phyloP scores from a whole-genome alignment of 129 eudicot genomes.

The Deinandra increscens region DNA sequence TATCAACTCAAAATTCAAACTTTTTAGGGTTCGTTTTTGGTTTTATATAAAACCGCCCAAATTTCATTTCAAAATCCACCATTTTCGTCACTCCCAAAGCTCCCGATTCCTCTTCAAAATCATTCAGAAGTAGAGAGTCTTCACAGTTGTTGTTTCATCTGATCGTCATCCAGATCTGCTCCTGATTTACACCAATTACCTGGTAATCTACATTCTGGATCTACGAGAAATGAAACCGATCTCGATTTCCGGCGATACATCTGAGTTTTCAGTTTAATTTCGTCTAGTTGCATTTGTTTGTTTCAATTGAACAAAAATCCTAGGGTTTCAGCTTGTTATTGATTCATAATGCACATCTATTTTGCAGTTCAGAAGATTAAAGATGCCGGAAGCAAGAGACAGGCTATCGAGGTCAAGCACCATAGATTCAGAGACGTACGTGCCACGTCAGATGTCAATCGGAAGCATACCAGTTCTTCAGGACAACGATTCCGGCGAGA shows the following conservation, averaged over 20 bases:
- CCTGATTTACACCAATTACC: slow-evolving; percentile 11
- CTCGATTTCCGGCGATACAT: not conserved
- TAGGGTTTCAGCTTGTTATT: not conserved
- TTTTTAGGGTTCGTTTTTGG: not conserved
- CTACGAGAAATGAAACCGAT: not conserved
- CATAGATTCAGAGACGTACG: slow-evolving; percentile 30
- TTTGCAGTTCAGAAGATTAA: slow-evolving; percentile 20
- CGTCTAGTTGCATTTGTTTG: not conserved
- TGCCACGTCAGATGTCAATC: slow-evolving; percentile 22
- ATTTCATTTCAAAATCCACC: slow-evolving; percentile 30
- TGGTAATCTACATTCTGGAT: slow-evolving; percentile 17
- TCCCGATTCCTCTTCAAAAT: slow-evolving; percentile 7
- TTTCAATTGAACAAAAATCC: not conserved
- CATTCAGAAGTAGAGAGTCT: slow-evolving; percentile 15
- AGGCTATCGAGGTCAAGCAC: slow-evolving; percentile 46
- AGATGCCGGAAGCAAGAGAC: slow-evolving; percentile 67
- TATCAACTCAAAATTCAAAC: not conserved
- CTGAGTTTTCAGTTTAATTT: not conserved
- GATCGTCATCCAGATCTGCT: slow-evolving; percentile 1
- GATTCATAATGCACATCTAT: not conserved
- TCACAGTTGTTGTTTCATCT: slow-evolving; percentile 16
- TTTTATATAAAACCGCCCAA: slow-evolving; percentile 27
- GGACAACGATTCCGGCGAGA: slow-evolving; percentile 30
- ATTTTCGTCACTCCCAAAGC: slow-evolving; percentile 24
- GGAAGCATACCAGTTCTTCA: slow-evolving; percentile 18